Evolutionary conservation across 208 protist species (phyloP), one percentile per base, ranked within the genome.

Genomic region (Trypanosoma caninum): DNA sequence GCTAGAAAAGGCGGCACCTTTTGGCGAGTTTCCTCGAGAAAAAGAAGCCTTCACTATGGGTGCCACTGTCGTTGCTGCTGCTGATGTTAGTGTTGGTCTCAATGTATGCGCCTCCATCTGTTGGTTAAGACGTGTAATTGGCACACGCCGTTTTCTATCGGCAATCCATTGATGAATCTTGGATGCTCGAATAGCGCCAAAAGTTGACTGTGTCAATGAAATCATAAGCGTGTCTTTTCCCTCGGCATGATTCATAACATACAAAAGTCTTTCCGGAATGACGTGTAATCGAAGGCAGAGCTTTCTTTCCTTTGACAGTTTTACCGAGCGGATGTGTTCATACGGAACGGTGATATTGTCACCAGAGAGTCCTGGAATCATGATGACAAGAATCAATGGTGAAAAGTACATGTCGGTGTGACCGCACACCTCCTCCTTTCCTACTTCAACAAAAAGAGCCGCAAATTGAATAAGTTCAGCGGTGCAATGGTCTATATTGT

Each of bases 351-450:
- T 91, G 54, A 94, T 80, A 56, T 88, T 82, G 31, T 80, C 74
- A 27, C 82, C 87, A 3, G 60, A 66, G 51, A 61, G 55, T 22
- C 74, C 76, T 25, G 81, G 78, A 27, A 90, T 72, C 61, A 84
- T 72, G 35, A 78, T 73, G 1, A 95, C 80, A 2, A 95, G 53
- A 54, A 92, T 72, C 34, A 80, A 44, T 22, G 69, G 79, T 28
- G 82, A 91, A 61, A 95, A 95, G 74, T 91, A 92, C 63, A 95
- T 54, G 16, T 72, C 82, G 8, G 84, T 89, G 59, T 79, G 73
- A 8, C 79, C 60, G 47, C 84, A 82, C 9, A 95, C 67, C 47
- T 84, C 81, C 3, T 58, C 58, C 0, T 65, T 77, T 14, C 60
- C 74, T 4, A 76, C 78, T 38, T 89, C 82, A 47, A 90, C 74